Evolutionary conservation across 2,329 filamentous ascomycete species (phyloP).

Genomic region (Falciphora oryzae): DNA sequence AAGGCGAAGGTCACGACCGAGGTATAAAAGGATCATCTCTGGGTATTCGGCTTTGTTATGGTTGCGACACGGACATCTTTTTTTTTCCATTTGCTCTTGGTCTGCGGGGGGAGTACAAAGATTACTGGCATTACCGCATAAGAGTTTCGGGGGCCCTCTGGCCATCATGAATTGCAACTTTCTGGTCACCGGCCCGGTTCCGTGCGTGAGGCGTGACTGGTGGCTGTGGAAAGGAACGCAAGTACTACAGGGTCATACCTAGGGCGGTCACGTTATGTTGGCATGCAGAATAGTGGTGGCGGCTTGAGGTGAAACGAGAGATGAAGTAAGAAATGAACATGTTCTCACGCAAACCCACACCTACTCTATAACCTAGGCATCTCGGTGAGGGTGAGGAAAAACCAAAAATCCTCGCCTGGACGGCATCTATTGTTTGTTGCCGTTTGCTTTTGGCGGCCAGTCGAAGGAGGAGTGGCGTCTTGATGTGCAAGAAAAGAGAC

Average conservation of each 20-base stretch:
- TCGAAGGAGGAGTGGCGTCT: too few species aligned
- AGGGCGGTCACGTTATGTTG: not conserved
- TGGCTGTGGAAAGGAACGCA: too few species aligned
- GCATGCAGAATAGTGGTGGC: not conserved
- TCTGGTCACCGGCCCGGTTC: not conserved
- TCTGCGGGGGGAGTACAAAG: constrained; percentile 7
- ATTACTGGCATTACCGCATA: constrained; percentile 8
- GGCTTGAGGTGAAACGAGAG: too few species aligned
- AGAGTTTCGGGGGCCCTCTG: constrained; percentile 5
- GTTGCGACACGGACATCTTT: constrained; percentile 4
- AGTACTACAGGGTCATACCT: too few species aligned
- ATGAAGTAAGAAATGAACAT: too few species aligned
- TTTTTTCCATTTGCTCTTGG: constrained; percentile 7
- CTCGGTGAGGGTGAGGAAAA: too few species aligned
- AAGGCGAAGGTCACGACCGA: constrained; percentile 99
- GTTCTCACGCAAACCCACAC: too few species aligned
- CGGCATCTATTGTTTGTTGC: too few species aligned
- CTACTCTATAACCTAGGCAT: too few species aligned
- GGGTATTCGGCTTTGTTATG: constrained; percentile 5
- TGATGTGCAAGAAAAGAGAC: too few species aligned
- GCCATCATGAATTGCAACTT: constrained; percentile 9
- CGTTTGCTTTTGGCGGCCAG: too few species aligned
- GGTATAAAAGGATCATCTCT: constrained; percentile 46
- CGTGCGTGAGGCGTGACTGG: not conserved
- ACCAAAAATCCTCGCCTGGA: too few species aligned